These are phyloP conservation scores for Rhodomyrtus psidioides DNA, from an alignment of 441 rosid species.

Conservation along the genomic window DNA sequence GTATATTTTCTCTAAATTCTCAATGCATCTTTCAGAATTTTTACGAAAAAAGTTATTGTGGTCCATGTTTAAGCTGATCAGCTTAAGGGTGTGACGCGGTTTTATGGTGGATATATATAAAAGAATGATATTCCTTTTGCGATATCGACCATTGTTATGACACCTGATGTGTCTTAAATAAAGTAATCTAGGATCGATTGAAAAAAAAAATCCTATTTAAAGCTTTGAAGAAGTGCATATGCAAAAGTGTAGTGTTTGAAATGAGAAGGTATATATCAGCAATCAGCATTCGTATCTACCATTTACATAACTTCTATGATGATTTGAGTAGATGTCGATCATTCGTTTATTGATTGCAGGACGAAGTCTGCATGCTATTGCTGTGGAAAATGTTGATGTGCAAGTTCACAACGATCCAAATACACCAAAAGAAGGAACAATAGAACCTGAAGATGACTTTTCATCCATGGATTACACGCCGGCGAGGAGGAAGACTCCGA, in stretches of 20 bases:
- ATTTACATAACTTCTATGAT: not conserved
- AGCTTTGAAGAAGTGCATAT: not conserved
- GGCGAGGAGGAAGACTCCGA: slow-evolving; percentile 58
- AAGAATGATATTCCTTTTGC: not conserved
- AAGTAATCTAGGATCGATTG: not conserved
- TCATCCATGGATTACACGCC: slow-evolving; percentile 46
- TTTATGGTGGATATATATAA: not conserved
- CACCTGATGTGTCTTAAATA: not conserved
- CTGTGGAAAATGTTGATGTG: slow-evolving; percentile 8
- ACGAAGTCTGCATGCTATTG: slow-evolving; percentile 25
- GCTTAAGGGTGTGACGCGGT: not conserved
- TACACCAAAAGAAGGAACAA: slow-evolving; percentile 6
- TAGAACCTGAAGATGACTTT: slow-evolving; percentile 23
- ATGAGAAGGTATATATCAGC: not conserved
- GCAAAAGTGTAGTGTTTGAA: not conserved
- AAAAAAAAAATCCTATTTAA: not conserved
- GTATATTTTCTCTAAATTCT: not conserved
- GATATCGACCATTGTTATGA: not conserved
- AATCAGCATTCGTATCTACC: not conserved
- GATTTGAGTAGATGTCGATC: not conserved
- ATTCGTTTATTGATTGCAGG: slow-evolving; percentile 16
- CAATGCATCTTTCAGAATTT: not conserved
- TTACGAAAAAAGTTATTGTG: not conserved
- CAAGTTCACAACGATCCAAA: not conserved
- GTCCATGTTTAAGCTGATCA: not conserved